phyloP scores from a whole-genome alignment of 2,329 filamentous ascomycete genomes.

The Beauveria sp. region DNA sequence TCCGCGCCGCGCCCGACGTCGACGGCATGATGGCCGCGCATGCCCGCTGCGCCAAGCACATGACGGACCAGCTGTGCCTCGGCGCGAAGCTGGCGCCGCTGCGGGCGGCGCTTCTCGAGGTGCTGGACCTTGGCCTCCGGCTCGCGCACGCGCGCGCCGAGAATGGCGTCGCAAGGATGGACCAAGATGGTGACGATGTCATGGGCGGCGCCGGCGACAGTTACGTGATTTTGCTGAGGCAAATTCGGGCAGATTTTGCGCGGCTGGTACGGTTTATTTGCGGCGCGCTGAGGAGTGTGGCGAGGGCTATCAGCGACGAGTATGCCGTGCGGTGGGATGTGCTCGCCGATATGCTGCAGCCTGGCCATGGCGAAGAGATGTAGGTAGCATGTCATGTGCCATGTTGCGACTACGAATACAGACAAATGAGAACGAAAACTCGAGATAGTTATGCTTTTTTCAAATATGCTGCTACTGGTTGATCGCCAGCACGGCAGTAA shows the following conservation, averaged over 20 bases:
- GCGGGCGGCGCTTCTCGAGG: slow-evolving; percentile 56
- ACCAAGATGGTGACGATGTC: slow-evolving; percentile 29
- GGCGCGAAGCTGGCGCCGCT: slow-evolving; percentile 59
- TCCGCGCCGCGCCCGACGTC: slow-evolving; percentile 57
- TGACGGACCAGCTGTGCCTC: slow-evolving; percentile 59
- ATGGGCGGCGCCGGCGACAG: slow-evolving; percentile 21
- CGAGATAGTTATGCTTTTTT: neutral
- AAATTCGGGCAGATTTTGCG: slow-evolving; percentile 52
- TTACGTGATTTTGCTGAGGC: slow-evolving; percentile 43
- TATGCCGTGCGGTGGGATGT: slow-evolving; percentile 58
- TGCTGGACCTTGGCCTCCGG: slow-evolving; percentile 62
- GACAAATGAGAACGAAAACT: neutral
- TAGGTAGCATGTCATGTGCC: neutral
- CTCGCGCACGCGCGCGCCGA: slow-evolving; percentile 46
- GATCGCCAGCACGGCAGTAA: too few relatives aligned
- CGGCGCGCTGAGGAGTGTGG: slow-evolving; percentile 61
- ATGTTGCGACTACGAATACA: neutral
- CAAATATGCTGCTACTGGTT: neutral
- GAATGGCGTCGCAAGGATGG: slow-evolving; percentile 22
- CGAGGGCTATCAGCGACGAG: slow-evolving; percentile 56
- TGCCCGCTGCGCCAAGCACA: slow-evolving; percentile 45
- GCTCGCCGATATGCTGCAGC: slow-evolving; percentile 64
- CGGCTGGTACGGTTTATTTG: slow-evolving; percentile 57
- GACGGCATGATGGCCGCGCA: slow-evolving; percentile 69
- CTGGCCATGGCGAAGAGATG: slow-evolving; percentile 3